A percentile compares a stretch with the other conserved stretches of the same genome.
Evolutionary conservation across 1,284 basidiomycete genomes (phyloP).

Genomic region (Amylostereum areolatum): DNA sequence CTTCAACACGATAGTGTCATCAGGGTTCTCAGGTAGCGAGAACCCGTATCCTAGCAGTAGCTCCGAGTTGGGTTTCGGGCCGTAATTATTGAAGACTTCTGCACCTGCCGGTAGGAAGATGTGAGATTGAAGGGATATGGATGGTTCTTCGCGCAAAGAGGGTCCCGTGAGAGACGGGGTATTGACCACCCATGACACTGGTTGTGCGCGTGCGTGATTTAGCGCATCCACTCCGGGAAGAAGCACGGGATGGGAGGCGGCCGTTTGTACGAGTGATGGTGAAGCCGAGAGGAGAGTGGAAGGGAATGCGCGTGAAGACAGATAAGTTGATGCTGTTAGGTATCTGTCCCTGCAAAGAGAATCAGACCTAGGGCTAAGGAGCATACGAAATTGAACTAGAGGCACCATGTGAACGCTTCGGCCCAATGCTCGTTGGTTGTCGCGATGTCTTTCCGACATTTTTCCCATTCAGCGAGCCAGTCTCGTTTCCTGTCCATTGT

Average conservation of each 20-base stretch:
- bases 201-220: slow-evolving; percentile 71
- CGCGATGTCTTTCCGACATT: slow-evolving; percentile 38
- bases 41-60: slow-evolving; percentile 88
- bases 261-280: slow-evolving; percentile 45
- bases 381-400: slow-evolving; percentile 1
- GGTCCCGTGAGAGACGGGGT: slow-evolving; percentile 18
- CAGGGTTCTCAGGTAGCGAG: slow-evolving; percentile 67
- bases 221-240: slow-evolving; percentile 82
- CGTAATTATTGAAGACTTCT: slow-evolving; percentile 89
- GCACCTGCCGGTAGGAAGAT: slow-evolving; percentile 30
- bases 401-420: slow-evolving; percentile 63
- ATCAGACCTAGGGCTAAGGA: background rate
- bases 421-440: slow-evolving; percentile 37
- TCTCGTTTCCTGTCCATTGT: slow-evolving; percentile 53
- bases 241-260: slow-evolving; percentile 67
- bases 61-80: slow-evolving; percentile 80
- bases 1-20: slow-evolving; percentile 79
- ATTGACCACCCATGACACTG: slow-evolving; percentile 74
- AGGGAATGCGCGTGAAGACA: slow-evolving; percentile 86
- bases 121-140: slow-evolving; percentile 42
- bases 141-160: slow-evolving; percentile 4
- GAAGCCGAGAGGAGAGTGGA: slow-evolving; percentile 64
- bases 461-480: slow-evolving; percentile 56
- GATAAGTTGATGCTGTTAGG: slow-evolving; percentile 64
- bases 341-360: slow-evolving; percentile 60